phyloP scores from a whole-genome alignment of 1,139 yeast genomes.

The Kurtzmaniella quercitrusa region DNA sequence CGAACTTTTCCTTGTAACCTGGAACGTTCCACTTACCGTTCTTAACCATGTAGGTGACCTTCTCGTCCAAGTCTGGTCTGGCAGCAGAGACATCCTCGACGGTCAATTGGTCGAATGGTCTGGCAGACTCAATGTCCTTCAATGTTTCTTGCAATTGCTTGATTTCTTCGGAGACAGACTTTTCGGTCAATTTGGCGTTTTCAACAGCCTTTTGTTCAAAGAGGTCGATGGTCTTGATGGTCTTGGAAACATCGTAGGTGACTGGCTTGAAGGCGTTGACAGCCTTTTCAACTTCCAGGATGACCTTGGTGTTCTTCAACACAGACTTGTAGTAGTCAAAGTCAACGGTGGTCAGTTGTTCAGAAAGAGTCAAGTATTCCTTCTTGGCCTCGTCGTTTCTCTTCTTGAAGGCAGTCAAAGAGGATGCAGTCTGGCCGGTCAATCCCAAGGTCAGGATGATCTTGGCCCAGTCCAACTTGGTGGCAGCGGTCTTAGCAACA shows the following conservation, averaged over 20 bases:
- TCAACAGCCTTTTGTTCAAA: conserved; percentile 94
- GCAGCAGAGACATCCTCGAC: conserved; percentile 93
- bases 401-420: conserved; percentile 91
- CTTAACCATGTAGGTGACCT: conserved; percentile 92
- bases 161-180: conserved; percentile 82
- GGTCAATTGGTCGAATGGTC: conserved; percentile 96
- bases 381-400: conserved; percentile 97
- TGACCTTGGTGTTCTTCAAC: conserved; percentile 76
- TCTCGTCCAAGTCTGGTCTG: conserved; percentile 95
- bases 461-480: conserved; percentile 94
- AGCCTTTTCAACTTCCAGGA: conserved; percentile 77
- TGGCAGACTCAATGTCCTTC: conserved; percentile 90
- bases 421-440: conserved; percentile 86
- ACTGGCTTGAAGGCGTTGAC: conserved; percentile 75
- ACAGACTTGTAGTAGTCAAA: conserved; percentile 74
- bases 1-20: conserved; percentile 96
- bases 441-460: conserved; percentile 85
- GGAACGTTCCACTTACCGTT: conserved; percentile 98
- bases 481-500: conserved; percentile 65
- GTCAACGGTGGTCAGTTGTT: conserved; percentile 75
- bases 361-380: conserved; percentile 62
- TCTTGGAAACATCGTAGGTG: conserved; percentile 82
- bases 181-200: conserved; percentile 92
- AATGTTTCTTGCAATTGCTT: conserved; percentile 82
- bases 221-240: conserved; percentile 85